Evolutionary conservation across 345 rosid genomes (phyloP), one percentile per base, ranked within the genome.

Genomic region (Brassica carinata): DNA sequence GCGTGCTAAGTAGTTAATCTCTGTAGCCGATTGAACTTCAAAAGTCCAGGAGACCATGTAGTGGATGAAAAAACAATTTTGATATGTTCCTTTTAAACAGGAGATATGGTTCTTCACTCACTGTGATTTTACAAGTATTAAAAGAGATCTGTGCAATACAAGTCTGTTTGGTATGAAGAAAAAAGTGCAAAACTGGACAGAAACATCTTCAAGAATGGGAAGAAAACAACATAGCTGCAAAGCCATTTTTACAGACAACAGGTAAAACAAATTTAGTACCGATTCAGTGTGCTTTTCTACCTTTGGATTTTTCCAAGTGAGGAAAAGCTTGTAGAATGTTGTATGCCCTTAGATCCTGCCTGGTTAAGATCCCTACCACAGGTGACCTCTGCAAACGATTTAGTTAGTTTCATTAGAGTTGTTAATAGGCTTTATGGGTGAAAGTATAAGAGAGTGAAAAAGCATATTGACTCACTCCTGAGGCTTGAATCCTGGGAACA

Each of bases 261-360:
- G 68, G 79, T 81, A 66, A 61, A 64, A 70, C 65, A 72, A 73
- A 72, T 30, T 4, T 26, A 3, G 55, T 43, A 40, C 19, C 66
- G 4, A 62, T 69, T 30, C 72, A 45, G 13, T 83, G 80, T 82
- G 85, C 59, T 87, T 81, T 81, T 48, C 82, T 73, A 72, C 72
- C 55, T 71, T 87, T 86, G 75, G 90, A 76, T 74, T 79, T 86
- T 66, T 74, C 88, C 80, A 91, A 72, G 59, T 88, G 87, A 77
- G 97, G 97, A 67, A 94, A 91, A 55, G 92, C 94, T 30, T 78
- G 77, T 84, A 89, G 79, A 79, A 91, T 90, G 87, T 91, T 91
- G 85, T 80, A 77, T 33, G 94, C 88, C 85, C 87, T 85, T 69
- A 94, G 83, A 73, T 94, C 97, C 84, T 92, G 97, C 87, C 98